Conservation (phyloP, 148 eudicot genomes). For the Cornus controversa region DNA sequence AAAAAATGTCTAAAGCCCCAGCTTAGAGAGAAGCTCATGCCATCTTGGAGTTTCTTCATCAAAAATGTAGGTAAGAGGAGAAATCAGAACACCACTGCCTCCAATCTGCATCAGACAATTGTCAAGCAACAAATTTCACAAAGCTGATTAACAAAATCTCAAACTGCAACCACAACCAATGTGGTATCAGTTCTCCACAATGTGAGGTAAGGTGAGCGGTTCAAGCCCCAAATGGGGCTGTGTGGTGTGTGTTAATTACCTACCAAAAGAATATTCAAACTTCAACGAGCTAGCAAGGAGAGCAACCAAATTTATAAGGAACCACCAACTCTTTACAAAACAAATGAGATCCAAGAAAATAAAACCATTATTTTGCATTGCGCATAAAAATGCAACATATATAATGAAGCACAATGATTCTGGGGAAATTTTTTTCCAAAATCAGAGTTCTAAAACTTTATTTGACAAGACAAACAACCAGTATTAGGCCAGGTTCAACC, state of each 20-base stretch:
- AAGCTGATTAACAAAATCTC: neutral
- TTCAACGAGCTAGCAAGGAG: neutral
- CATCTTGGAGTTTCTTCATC: constrained; percentile 97
- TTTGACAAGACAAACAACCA: neutral
- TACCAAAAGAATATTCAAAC: too few relatives aligned
- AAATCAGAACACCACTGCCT: constrained; percentile 86
- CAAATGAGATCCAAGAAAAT: neutral
- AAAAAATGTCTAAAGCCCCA: constrained; percentile 40
- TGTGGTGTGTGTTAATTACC: too few relatives aligned
- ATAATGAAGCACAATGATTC: neutral
- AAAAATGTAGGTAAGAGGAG: constrained; percentile 88
- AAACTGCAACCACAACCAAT: neutral
- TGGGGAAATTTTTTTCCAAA: neutral
- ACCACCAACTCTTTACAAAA: neutral
- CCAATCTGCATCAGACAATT: constrained; percentile 61
- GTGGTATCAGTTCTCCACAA: too few relatives aligned
- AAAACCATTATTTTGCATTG: neutral
- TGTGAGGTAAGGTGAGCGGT: too few relatives aligned
- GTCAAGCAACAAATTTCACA: neutral
- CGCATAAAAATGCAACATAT: neutral
- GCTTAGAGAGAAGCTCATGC: constrained; percentile 56
- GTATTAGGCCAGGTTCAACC: neutral
- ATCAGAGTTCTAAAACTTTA: neutral
- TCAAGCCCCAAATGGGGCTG: too few relatives aligned
- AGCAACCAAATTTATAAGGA: neutral